Evolutionary conservation across 495 filamentous ascomycete species (phyloP), one percentile per base, ranked within the genome.

Genomic region (Pyrenula massariospora): DNA sequence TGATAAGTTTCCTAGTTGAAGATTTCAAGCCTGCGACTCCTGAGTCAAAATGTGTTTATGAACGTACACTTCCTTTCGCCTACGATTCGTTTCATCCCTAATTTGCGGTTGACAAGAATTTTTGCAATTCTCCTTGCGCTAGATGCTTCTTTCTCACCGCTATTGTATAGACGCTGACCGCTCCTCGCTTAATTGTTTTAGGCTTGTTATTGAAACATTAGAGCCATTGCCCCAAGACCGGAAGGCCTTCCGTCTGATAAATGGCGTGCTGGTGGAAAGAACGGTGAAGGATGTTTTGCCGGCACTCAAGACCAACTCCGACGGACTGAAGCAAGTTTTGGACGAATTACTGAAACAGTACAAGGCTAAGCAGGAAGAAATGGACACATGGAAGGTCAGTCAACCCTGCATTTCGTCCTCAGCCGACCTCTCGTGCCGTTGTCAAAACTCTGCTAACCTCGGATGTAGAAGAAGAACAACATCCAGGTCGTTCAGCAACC

Each of bases 161-260:
- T 11, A 36, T 49, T 54, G 47, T 24, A 49, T 20, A 21, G 24
- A 24, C n/a, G 25, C 25, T n/a, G 36, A 47, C 19, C 10, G n/a
- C n/a, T 24, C 8, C 31, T 1, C 47, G 22, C 24, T 8, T 56
- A 25, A 22, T 11, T 54, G 48, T 48, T 21, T 50, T 65, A 96
- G 93, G 70, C 88, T 98, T 62, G 93, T 98, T 24, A 85, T 98
- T 42, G 94, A 98, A 65, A 97, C 92, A 24, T 75, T 98, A 62
- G 82, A 83, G 52, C 91, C 90, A 42, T 84, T 96, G 22, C 77
- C 88, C 22, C 74, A 77, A 57, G 88, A 94, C 56, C 89, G 93
- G 58, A 97, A 95, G 77, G 97, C 92, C 72, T 98, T 97, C 72
- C 91, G 93, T 62, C 87, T 98, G 86, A 91, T 98, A 67, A 96